These are phyloP conservation scores for Lactarius hatsudake DNA, from an alignment of 768 basidiomycete species.

Conservation along the genomic window DNA sequence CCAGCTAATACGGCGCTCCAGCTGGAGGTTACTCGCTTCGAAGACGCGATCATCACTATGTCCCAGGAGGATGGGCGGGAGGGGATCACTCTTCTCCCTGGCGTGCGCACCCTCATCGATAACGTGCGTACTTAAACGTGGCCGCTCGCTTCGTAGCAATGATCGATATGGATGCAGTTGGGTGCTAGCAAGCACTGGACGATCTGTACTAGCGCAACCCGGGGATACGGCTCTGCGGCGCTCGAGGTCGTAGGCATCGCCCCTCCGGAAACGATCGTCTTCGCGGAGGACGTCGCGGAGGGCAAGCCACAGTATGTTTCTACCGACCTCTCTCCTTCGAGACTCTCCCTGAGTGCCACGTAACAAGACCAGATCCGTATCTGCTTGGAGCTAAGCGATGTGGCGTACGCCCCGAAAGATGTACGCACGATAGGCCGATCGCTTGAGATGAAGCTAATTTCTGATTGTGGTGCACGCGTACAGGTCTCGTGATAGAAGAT, in stretches of 20 bases:
- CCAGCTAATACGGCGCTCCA: constrained; percentile 32
- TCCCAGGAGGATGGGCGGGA: constrained; percentile 51
- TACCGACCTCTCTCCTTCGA: background rate
- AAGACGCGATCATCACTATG: constrained; percentile 68
- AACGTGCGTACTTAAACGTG: constrained; percentile 40
- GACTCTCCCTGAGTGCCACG: background rate
- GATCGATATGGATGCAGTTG: constrained; percentile 30
- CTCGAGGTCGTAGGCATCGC: constrained; percentile 63
- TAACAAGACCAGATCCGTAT: constrained; percentile 80
- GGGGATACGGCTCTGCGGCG: constrained; percentile 69
- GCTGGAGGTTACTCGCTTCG: constrained; percentile 76
- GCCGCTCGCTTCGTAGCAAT: background rate
- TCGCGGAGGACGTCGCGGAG: constrained; percentile 75
- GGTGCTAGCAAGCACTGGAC: constrained; percentile 55
- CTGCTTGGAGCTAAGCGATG: constrained; percentile 76
- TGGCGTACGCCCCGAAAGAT: constrained; percentile 59
- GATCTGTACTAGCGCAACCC: constrained; percentile 85
- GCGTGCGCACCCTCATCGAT: constrained; percentile 57
- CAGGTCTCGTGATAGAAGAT: constrained; percentile 88
- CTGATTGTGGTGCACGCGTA: too few species aligned
- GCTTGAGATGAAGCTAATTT: constrained; percentile 4
- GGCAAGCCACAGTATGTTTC: constrained; percentile 73
- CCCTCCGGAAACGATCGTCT: constrained; percentile 71
- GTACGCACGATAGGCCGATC: constrained; percentile 34
- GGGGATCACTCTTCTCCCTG: constrained; percentile 72